Percentiles rank a stretch among this genome's conserved stretches.
Evolutionary conservation across 805 yeast genomes (phyloP).

Genomic region (Metschnikowia picachoensis): DNA sequence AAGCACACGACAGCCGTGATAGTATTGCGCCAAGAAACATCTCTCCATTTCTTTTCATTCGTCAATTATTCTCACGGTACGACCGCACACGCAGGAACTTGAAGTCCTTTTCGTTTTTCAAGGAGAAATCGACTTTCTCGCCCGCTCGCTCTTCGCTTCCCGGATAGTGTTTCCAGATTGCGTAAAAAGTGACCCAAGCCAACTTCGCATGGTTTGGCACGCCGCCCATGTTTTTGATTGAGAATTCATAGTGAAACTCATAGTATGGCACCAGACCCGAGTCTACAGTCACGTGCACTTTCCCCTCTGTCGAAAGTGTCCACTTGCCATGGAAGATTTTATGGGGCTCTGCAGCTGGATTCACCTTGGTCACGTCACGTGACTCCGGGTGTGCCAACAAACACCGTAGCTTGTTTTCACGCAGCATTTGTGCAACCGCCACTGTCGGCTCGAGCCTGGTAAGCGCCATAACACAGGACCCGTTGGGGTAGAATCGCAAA

Average conservation of each 20-base stretch:
- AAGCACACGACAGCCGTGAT: too few species aligned
- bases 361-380: conserved; percentile 15
- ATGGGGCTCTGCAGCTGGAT: conserved; percentile 25
- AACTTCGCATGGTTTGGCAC: conserved; percentile 61
- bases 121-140: conserved; percentile 45
- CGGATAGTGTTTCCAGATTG: conserved; percentile 40
- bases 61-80: conserved; percentile 20
- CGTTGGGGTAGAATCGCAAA: conserved; percentile 74
- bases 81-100: conserved; percentile 63
- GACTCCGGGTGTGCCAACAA: conserved; percentile 15
- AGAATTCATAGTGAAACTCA: conserved; percentile 58
- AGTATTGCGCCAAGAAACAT: too few species aligned
- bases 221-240: conserved; percentile 56
- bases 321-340: conserved; percentile 49
- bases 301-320: conserved; percentile 53
- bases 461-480: conserved; percentile 64
- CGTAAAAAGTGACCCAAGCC: conserved; percentile 65
- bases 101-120: conserved; percentile 75
- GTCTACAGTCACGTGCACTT: conserved; percentile 43
- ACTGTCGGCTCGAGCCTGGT: conserved; percentile 67
- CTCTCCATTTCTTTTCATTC: not conserved
- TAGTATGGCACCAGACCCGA: conserved; percentile 60
- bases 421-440: conserved; percentile 57
- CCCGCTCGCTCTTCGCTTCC: conserved; percentile 47
- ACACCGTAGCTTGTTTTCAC: conserved; percentile 18